These are phyloP conservation scores for Nymphaea colorata DNA, from an alignment of 164 flowering plant genomes.

Conservation along the genomic window DNA sequence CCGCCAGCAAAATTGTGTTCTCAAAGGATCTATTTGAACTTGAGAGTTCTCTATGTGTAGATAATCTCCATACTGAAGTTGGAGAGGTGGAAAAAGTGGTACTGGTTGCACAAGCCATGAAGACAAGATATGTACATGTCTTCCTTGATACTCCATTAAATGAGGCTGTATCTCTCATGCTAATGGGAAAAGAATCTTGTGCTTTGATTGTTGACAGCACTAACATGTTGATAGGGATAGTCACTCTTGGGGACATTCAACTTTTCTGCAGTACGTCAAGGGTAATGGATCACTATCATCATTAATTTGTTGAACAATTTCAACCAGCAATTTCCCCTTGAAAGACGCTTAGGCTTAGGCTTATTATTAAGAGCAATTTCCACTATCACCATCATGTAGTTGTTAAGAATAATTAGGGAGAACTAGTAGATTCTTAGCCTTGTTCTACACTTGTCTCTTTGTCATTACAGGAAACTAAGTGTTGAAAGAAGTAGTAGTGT, in stretches of 20 bases:
- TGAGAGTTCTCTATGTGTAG: constrained; percentile 64
- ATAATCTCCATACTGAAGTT: constrained; percentile 22
- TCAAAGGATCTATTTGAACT: constrained; percentile 49
- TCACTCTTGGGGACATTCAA: constrained; percentile 62
- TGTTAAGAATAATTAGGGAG: neutral
- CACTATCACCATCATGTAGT: neutral
- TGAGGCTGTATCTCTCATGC: constrained; percentile 70
- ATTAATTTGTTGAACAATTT: neutral
- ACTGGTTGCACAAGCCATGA: constrained; percentile 80
- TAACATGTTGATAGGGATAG: constrained; percentile 32
- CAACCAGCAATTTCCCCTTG: no score
- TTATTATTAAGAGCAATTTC: neutral
- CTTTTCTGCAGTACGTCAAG: constrained; percentile 35
- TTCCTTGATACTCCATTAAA: constrained; percentile 36
- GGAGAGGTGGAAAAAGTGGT: constrained; percentile 31
- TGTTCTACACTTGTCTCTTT: no score
- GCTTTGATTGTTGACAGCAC: constrained; percentile 57
- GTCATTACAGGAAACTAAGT: no score
- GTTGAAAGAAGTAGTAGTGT: no score
- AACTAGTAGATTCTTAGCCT: no score
- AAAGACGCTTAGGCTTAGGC: no score
- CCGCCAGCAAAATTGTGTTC: constrained; percentile 9
- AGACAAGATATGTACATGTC: constrained; percentile 50
- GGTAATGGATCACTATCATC: constrained; percentile 9
- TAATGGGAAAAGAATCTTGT: constrained; percentile 66